Evolutionary conservation across 2,329 filamentous ascomycete species (phyloP).

Genomic region (Alternaria sp.): DNA sequence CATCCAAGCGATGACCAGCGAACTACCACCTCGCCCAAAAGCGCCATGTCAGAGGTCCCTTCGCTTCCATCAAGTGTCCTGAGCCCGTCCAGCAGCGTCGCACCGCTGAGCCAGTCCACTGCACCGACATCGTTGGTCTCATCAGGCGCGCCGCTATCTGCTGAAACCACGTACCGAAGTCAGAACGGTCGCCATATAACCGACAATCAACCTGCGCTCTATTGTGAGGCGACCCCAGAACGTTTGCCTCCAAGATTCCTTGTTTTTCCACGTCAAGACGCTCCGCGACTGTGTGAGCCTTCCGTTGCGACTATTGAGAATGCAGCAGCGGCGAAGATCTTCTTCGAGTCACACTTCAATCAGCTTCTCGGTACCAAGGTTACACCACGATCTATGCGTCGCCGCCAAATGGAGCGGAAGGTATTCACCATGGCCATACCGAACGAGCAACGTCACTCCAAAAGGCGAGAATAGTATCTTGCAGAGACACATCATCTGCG

Average conservation of each 20-base stretch:
- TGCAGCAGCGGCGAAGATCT: constrained; percentile 81
- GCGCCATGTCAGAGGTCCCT: constrained; percentile 21
- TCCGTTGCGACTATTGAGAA: constrained; percentile 72
- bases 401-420: constrained; percentile 67
- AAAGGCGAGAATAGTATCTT: constrained; percentile 65
- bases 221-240: constrained; percentile 19
- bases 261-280: constrained; percentile 44
- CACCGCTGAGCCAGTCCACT: constrained; percentile 39
- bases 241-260: constrained; percentile 32
- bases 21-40: constrained; percentile 7
- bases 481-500: constrained; percentile 79
- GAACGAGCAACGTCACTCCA: constrained; percentile 62
- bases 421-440: constrained; percentile 65
- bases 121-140: constrained; percentile 46
- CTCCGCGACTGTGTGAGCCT: constrained; percentile 40
- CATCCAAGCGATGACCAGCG: constrained; percentile 6
- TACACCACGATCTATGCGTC: constrained; percentile 67
- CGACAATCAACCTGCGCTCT: constrained; percentile 23
- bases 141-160: constrained; percentile 39
- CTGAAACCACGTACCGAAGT: constrained; percentile 33
- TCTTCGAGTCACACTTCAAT: constrained; percentile 84
- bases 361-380: constrained; percentile 63
- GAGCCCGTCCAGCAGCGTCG: constrained; percentile 33
- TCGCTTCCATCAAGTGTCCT: constrained; percentile 37
- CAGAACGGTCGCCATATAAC: constrained; percentile 22